These are phyloP conservation scores for Cinchona pubescens DNA, from an alignment of 257 asterid species.

Conservation along the genomic window DNA sequence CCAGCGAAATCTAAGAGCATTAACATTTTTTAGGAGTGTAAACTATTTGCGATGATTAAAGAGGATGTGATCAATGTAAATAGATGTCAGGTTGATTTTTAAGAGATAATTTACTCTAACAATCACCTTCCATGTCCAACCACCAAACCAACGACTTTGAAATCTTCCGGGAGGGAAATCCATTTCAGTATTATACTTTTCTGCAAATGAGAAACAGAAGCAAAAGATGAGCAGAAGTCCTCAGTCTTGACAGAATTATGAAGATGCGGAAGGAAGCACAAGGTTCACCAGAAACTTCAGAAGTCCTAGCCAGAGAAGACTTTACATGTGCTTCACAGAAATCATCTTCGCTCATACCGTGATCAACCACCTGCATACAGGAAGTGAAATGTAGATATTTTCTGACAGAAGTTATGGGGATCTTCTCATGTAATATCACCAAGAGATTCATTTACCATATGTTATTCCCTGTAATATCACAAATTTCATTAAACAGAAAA, in stretches of 20 bases:
- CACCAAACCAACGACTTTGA: conserved; percentile 79
- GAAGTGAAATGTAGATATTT: background rate
- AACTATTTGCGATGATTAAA: too few species aligned
- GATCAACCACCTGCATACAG: conserved; percentile 42
- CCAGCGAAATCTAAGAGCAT: too few species aligned
- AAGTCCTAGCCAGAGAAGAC: conserved; percentile 25
- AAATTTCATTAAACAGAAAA: too few species aligned
- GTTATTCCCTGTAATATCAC: too few species aligned
- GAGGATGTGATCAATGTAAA: conserved; percentile 6
- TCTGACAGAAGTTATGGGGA: background rate
- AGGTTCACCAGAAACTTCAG: conserved; percentile 40
- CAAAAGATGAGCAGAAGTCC: conserved; percentile 4
- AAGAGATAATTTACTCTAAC: background rate
- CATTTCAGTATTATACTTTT: conserved; percentile 22
- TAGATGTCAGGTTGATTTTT: background rate
- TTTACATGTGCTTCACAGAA: conserved; percentile 33
- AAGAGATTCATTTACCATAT: too few species aligned
- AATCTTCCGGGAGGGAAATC: conserved; percentile 38
- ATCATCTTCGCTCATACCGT: conserved; percentile 26
- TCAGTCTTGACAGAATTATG: conserved; percentile 11
- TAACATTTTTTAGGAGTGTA: too few species aligned
- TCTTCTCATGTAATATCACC: too few species aligned
- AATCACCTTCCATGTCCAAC: conserved; percentile 67
- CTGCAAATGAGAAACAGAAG: conserved; percentile 36
- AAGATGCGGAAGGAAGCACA: conserved; percentile 19